phyloP scores from a whole-genome alignment of 495 filamentous ascomycete species.

The Peziza echinospora region DNA sequence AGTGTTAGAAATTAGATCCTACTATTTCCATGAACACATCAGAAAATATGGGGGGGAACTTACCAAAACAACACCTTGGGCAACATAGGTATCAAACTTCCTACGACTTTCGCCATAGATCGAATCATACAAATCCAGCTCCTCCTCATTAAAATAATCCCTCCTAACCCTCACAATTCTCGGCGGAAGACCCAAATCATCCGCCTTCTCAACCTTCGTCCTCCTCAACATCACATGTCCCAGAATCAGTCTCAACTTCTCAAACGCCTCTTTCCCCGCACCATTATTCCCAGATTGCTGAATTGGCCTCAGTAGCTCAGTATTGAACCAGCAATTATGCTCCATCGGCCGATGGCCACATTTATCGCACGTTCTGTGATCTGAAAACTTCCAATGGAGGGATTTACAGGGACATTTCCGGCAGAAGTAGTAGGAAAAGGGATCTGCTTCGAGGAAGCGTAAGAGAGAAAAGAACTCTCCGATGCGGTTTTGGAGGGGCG shows the following conservation, averaged over 20 bases:
- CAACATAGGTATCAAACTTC: constrained; percentile 86
- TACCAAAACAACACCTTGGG: constrained; percentile 64
- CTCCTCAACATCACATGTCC: constrained; percentile 86
- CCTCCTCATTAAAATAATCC: constrained; percentile 86
- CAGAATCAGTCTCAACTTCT: constrained; percentile 65
- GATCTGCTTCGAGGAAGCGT: constrained; percentile 65
- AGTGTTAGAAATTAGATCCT: too few relatives aligned
- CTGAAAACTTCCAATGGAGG: constrained; percentile 55
- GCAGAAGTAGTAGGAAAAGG: constrained; percentile 87
- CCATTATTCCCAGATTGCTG: constrained; percentile 30
- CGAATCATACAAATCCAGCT: constrained; percentile 81
- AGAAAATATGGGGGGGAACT: not conserved
- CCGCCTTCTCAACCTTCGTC: constrained; percentile 73
- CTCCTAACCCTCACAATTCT: constrained; percentile 83
- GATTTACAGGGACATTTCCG: constrained; percentile 56
- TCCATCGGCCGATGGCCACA: constrained; percentile 41
- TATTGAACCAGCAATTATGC: constrained; percentile 89
- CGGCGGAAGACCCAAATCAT: constrained; percentile 82
- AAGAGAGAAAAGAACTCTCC: constrained; percentile 92
- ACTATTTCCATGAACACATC: too few relatives aligned
- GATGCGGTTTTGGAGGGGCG: constrained; percentile 87
- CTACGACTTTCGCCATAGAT: constrained; percentile 80
- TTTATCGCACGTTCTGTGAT: constrained; percentile 9
- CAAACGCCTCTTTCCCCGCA: constrained; percentile 41
- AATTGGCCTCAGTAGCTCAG: constrained; percentile 75